Percentiles rank a stretch among this genome's conserved stretches.
phyloP scores from a whole-genome alignment of 2,329 filamentous ascomycete genomes.

The Lecanicillium sp. region DNA sequence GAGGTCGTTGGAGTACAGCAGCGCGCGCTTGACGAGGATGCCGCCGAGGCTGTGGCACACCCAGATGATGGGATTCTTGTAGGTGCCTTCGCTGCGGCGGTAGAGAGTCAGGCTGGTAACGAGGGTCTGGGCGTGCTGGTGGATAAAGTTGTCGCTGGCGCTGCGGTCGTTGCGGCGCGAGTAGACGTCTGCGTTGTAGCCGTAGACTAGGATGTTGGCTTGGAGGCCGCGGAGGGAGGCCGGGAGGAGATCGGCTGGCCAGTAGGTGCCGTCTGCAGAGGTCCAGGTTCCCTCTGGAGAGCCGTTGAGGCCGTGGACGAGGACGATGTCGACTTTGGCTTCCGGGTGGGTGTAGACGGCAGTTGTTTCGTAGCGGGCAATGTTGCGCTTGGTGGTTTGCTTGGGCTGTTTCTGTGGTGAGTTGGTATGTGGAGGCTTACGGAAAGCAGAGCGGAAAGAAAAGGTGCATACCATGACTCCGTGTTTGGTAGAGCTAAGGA shows the following conservation, averaged over 20 bases:
- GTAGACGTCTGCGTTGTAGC: slow-evolving; percentile 63
- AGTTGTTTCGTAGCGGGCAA: slow-evolving; percentile 46
- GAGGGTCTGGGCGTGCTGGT: slow-evolving; percentile 63
- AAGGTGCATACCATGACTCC: too few relatives aligned
- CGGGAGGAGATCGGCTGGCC: slow-evolving; percentile 62
- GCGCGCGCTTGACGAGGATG: slow-evolving; percentile 60
- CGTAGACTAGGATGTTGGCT: slow-evolving; percentile 62
- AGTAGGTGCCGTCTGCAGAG: slow-evolving; percentile 50
- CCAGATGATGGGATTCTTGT: slow-evolving; percentile 63
- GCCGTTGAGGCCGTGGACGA: slow-evolving; percentile 65
- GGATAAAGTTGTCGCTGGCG: slow-evolving; percentile 58
- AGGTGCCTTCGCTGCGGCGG: slow-evolving; percentile 47
- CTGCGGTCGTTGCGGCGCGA: slow-evolving; percentile 39
- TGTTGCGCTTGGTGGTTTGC: slow-evolving; percentile 23
- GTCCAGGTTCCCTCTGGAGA: slow-evolving; percentile 57
- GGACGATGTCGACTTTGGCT: slow-evolving; percentile 55
- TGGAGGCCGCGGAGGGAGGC: slow-evolving; percentile 44
- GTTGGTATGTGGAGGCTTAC: slow-evolving; percentile 1
- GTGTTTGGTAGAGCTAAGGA: too few relatives aligned
- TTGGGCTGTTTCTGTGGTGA: slow-evolving; percentile 18
- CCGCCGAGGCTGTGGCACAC: slow-evolving; percentile 68
- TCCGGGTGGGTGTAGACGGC: slow-evolving; percentile 51
- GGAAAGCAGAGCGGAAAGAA: too few relatives aligned
- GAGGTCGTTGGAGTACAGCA: slow-evolving; percentile 59
- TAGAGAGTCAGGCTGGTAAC: slow-evolving; percentile 55